phyloP scores from a whole-genome alignment of 176 grass and related monocot genomes.

The Carex scoparia region DNA sequence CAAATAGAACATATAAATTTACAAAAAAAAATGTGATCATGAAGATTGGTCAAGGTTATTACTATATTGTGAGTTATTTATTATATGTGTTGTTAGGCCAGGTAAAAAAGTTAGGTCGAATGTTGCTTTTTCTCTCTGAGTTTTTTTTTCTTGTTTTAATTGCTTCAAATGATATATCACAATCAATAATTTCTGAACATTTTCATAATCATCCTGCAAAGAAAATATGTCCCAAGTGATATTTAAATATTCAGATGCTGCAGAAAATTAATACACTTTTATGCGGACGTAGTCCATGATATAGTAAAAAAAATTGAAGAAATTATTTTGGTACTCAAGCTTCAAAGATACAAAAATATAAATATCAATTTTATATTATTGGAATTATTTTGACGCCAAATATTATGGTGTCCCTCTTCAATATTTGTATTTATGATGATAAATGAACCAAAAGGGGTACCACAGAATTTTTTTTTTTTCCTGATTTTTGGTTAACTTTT shows the following conservation, averaged over 20 bases:
- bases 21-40: background rate
- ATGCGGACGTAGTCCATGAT: background rate
- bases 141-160: background rate
- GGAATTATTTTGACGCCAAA: too few species aligned
- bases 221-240: background rate
- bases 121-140: background rate
- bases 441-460: too few species aligned
- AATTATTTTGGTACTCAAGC: background rate
- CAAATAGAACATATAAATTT: background rate
- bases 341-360: background rate
- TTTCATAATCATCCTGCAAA: background rate
- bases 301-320: background rate
- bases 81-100: background rate
- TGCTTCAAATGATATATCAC: background rate
- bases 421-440: background rate
- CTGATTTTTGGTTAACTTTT: too few species aligned
- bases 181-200: background rate
- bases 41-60: background rate
- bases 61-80: background rate
- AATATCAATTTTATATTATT: background rate
- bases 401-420: too few species aligned
- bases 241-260: background rate
- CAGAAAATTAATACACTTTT: background rate
- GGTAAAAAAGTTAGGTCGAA: background rate
- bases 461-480: too few species aligned